Base-by-base conservation (phyloP, 345 rosid genomes). In the Durio zibethinus region DNA sequence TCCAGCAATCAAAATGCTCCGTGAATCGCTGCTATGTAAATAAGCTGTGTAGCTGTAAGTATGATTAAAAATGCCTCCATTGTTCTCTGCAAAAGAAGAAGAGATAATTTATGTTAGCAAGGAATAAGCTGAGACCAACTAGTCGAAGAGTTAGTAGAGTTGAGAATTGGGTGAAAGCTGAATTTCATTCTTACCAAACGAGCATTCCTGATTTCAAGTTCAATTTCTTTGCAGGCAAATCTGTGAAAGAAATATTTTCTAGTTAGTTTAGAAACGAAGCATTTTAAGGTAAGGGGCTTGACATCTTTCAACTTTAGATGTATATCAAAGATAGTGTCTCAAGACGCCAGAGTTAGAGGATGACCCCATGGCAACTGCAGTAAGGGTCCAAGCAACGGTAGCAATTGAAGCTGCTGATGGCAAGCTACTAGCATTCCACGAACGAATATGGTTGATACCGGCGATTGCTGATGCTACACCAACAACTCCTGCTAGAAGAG, bases 31-130 rank as follows among this genome's bases (percentile, higher is more conserved):
- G 85, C 94, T n/a, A 95, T 88, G 80, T 92, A 95, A 0, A 92
- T 66, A 33, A 95, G 94, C 80, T 95, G 98, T 27, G 97, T 92
- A 7, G 74, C 93, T 5, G 99, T 87, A 40, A 95, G 94, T 71
- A 95, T 95, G 70, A 95, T 89, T 53, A 89, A 25, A 75, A 95
- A 93, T 38, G 99, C 99, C 85, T 95, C 99, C 99, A 95, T 89
- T 63, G 99, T 95, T 82, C 90, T 95, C 98, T 95, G 98, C 85
- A 81, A 29, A 75, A 76, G 65, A 75, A 76, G 65, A 10, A 76
- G 20, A 52, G 2, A 29, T 38, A 0, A 4, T 25, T 27, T 5
- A 60, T 12, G 36, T 60, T 27, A 60, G 8, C 64, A 56, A 8
- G 31, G 27, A 56, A 53, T 52, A 52, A 18, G 9, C 21, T 5